Base-by-base conservation (phyloP, 208 protist species). In the Wallacemonas collosoma region DNA sequence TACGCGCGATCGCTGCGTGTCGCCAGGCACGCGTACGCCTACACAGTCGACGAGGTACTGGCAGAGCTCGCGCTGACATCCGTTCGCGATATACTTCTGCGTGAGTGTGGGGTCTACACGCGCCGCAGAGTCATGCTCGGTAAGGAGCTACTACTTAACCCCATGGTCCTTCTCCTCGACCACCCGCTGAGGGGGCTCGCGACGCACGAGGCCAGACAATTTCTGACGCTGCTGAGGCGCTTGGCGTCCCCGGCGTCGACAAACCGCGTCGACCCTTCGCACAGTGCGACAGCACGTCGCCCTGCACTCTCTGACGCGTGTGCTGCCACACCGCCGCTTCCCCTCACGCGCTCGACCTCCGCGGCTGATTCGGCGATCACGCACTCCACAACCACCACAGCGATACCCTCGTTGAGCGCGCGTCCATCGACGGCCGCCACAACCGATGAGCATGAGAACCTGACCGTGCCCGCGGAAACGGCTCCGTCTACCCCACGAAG, bases 191-290 rank as follows among this genome's bases (percentile, higher is more conserved):
- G 87, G 53, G 80, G 80, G 35, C 65, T 93, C 14, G 77, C 84
- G 9, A 88, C 85, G 40, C 80, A 93, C 65, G 87, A 93, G 76
- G 81, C 84, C 17, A 77, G 81, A 65, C 80, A 90, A 67, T 86
- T 86, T 41, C 57, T 93, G 15, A 72, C 67, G 0, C 68, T 93
- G 36, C 71, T 93, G 40, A 57, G 67, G 44, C 71, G 75, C 68
- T 74, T 90, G 15, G 84, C 84, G 17, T 71, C 71, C 41, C 75
- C 79, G 40, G 75, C 71, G 3, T 69, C 71, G 61, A 75, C 26
- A 26, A 26, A 26, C 26, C 64, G 74, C 45, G 45, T 12, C 8
- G 8, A 50, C 45, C 45, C 45, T 12, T 50, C 8, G 6, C 45
- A 26, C 26, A 26, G 26, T 26, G 26, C 26, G 26, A 26, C 26